Base-by-base conservation (phyloP, 306 rosid genomes). In the Castanea sativa region DNA sequence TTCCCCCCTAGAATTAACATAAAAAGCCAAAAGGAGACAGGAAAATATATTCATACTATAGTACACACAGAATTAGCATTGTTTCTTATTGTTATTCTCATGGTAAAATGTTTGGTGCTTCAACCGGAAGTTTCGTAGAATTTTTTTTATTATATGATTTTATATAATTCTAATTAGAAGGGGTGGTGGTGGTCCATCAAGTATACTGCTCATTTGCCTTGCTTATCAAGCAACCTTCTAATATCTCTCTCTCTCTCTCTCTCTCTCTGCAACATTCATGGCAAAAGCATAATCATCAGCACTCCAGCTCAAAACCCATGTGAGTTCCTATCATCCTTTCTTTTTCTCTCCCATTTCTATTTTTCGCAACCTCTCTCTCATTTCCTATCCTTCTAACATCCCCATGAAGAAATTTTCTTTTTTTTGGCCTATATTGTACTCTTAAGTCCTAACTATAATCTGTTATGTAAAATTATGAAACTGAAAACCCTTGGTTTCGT, bases 121-220 rank as follows among this genome's bases (percentile, higher is more conserved):
- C 82, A 73, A 43, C 75, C 61, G 79, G 83, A 91, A 88, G 92
- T 81, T 75, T 84, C 69, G 21, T 77, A 56, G 41, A 71, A 1
- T 12, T 21, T 25, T 21, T 13, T 4, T 32, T 76, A 1, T n/a
- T 58, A 61, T 65, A 74, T 64, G 76, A 81, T 79, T 75, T 80
- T 77, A 63, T 30, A 64, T 76, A 82, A 75, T 76, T 83, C 72
- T 82, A 75, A 87, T 82, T 85, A 91, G 79, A 83, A 87, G 90
- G 77, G 88, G 81, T 80, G 91, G 96, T 85, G 95, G 94, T 85
- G 98, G 92, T 89, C 98, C 97, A 92, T 92, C 92, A 85, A 86
- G 92, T 89, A 87, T 81, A 82, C 85, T 78, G 90, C 86, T 89
- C 87, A 88, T 82, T 88, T 90, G 89, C 94, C 98, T 94, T 94